These are phyloP conservation scores for Hypoxylon crocopeplum DNA, from an alignment of 495 filamentous ascomycete genomes.

Conservation along the genomic window DNA sequence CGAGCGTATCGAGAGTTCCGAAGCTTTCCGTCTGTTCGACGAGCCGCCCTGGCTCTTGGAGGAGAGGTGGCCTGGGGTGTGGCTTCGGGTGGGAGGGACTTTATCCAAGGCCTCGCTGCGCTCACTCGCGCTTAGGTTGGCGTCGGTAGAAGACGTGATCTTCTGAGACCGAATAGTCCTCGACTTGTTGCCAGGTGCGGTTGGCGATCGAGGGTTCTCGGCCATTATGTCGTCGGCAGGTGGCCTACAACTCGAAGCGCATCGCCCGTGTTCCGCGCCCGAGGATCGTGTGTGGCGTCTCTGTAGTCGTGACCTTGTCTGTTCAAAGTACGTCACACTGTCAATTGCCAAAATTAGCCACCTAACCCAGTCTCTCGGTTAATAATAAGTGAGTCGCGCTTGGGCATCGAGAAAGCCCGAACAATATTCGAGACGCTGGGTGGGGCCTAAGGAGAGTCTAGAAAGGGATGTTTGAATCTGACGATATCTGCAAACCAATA, in stretches of 20 bases:
- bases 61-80: slow-evolving; percentile 62
- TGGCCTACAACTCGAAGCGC: slow-evolving; percentile 11
- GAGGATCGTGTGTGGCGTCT: background rate
- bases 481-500: background rate
- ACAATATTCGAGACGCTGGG: slow-evolving; percentile 17
- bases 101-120: slow-evolving; percentile 37
- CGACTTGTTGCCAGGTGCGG: slow-evolving; percentile 33
- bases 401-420: slow-evolving; percentile 19
- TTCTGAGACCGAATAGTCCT: slow-evolving; percentile 39
- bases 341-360: slow-evolving; percentile 23
- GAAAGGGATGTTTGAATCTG: background rate
- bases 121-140: slow-evolving; percentile 30
- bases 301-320: slow-evolving; percentile 7
- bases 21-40: slow-evolving; percentile 53
- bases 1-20: slow-evolving; percentile 56
- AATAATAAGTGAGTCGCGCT: slow-evolving; percentile 16
- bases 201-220: slow-evolving; percentile 38
- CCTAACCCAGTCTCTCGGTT: slow-evolving; percentile 28
- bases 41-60: slow-evolving; percentile 49
- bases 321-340: slow-evolving; percentile 14
- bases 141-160: slow-evolving; percentile 31
- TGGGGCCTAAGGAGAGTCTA: background rate
- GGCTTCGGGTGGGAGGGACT: slow-evolving; percentile 49
- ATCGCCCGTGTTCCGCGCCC: slow-evolving; percentile 24
- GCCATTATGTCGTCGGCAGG: slow-evolving; percentile 39